These are phyloP conservation scores for Neurospora cerealis DNA, from an alignment of 495 filamentous ascomycete species.

Conservation along the genomic window DNA sequence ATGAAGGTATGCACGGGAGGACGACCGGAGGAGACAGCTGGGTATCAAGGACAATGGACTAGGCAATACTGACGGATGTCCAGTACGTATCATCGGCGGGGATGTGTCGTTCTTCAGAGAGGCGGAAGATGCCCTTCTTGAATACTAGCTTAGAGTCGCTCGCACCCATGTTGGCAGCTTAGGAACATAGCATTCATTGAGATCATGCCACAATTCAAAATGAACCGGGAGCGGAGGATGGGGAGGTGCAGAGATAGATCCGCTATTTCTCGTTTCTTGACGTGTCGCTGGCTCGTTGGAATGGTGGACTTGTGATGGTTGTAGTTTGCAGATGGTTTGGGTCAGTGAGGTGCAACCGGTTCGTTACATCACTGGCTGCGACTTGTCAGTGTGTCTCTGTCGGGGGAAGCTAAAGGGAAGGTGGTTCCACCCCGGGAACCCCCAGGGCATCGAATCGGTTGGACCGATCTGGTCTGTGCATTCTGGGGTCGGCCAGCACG, in stretches of 20 bases:
- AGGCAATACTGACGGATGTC: conserved; percentile 58
- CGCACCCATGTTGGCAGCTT: conserved; percentile 64
- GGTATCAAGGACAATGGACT: background rate
- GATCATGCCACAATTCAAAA: background rate
- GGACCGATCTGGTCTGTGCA: background rate
- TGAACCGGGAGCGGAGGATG: background rate
- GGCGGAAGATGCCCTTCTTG: conserved; percentile 96
- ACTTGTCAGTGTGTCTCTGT: background rate
- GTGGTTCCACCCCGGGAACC: background rate
- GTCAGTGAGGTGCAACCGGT: background rate
- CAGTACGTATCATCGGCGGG: conserved; percentile 86
- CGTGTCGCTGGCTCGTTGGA: background rate
- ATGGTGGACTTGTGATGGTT: background rate
- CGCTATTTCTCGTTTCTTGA: background rate
- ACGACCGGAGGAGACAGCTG: background rate
- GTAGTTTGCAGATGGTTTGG: background rate
- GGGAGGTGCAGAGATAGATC: background rate
- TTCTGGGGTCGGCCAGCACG: background rate
- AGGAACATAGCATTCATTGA: conserved; percentile 12
- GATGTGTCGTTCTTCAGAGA: conserved; percentile 85
- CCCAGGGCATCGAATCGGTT: background rate
- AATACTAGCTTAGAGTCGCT: conserved; percentile 99
- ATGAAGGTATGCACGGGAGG: background rate
- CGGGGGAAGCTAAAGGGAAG: background rate
- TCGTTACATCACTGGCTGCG: conserved; percentile 11